Evolutionary conservation across 192 early-diverging fungal genomes (phyloP).

Genomic region (Entomortierella beljakovae): DNA sequence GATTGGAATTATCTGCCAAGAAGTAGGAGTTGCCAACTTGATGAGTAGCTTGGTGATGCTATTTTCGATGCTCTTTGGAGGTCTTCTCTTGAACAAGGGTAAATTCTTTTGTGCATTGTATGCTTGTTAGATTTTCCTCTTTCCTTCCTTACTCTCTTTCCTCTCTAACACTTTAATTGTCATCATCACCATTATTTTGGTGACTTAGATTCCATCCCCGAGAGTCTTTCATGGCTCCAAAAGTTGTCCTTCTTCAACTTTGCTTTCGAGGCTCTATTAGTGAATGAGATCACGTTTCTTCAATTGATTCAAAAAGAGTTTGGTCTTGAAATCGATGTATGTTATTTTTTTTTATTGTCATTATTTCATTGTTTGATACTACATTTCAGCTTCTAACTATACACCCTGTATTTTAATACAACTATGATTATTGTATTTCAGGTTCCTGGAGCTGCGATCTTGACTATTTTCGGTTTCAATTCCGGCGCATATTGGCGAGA

Average conservation of each 20-base stretch:
- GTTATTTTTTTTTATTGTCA: slow-evolving; percentile 5
- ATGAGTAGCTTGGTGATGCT: slow-evolving; percentile 83
- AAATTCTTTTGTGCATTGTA: too few relatives aligned
- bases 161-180: too few relatives aligned
- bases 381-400: not conserved
- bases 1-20: slow-evolving; percentile 73
- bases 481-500: slow-evolving; percentile 86
- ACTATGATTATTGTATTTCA: slow-evolving; percentile 14
- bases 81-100: slow-evolving; percentile 88
- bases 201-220: slow-evolving; percentile 73
- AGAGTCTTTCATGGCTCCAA: slow-evolving; percentile 73
- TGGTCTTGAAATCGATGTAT: slow-evolving; percentile 85
- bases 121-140: too few relatives aligned
- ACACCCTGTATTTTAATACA: not conserved
- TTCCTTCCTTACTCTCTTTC: not conserved
- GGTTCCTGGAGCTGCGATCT: slow-evolving; percentile 86
- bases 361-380: not conserved
- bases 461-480: slow-evolving; percentile 91
- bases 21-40: slow-evolving; percentile 78
- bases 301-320: slow-evolving; percentile 82
- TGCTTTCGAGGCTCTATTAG: slow-evolving; percentile 89
- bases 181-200: too few relatives aligned
- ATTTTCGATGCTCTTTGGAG: slow-evolving; percentile 92
- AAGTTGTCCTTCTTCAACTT: slow-evolving; percentile 89
- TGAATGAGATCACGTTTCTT: slow-evolving; percentile 89